A percentile compares a stretch with the other conserved stretches of the same genome.
These are phyloP conservation scores for Heimioporus sp. DNA, from an alignment of 768 basidiomycete species.

Conservation along the genomic window DNA sequence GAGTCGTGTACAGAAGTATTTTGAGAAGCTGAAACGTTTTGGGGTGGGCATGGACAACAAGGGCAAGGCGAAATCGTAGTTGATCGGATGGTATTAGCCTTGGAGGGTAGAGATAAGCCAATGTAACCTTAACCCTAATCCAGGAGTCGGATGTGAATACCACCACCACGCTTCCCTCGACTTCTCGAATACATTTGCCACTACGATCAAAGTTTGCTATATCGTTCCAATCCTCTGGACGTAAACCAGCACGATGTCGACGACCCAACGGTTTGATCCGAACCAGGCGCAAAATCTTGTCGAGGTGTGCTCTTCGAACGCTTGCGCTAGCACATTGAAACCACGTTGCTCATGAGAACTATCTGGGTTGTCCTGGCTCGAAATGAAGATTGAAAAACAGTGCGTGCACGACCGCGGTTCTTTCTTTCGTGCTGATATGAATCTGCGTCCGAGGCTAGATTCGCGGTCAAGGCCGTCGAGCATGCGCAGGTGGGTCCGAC, in stretches of 20 bases:
- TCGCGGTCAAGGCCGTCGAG: slow-evolving; percentile 85
- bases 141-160: slow-evolving; percentile 1
- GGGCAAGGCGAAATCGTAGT: slow-evolving; percentile 21
- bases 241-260: slow-evolving; percentile 40
- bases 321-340: slow-evolving; percentile 11
- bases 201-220: too few species aligned
- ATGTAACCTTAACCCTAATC: slow-evolving; percentile 19
- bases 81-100: background rate
- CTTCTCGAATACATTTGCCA: background rate
- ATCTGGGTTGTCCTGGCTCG: slow-evolving; percentile 1
- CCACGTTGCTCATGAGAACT: slow-evolving; percentile 19
- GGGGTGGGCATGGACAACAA: slow-evolving; percentile 47
- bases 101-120: too few species aligned
- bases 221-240: slow-evolving; percentile 7
- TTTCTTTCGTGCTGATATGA: slow-evolving; percentile 8
- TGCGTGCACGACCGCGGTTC: slow-evolving; percentile 39
- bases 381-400: slow-evolving; percentile 90
- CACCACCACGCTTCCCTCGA: background rate
- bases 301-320: slow-evolving; percentile 55
- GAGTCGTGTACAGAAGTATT: slow-evolving; percentile 85
- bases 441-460: slow-evolving; percentile 18
- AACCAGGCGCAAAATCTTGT: slow-evolving; percentile 88
- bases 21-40: slow-evolving; percentile 78
- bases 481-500: slow-evolving; percentile 78
- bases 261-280: slow-evolving; percentile 67